Evolutionary conservation across 805 yeast species (phyloP).

Genomic region (Kodamaea sagamina): DNA sequence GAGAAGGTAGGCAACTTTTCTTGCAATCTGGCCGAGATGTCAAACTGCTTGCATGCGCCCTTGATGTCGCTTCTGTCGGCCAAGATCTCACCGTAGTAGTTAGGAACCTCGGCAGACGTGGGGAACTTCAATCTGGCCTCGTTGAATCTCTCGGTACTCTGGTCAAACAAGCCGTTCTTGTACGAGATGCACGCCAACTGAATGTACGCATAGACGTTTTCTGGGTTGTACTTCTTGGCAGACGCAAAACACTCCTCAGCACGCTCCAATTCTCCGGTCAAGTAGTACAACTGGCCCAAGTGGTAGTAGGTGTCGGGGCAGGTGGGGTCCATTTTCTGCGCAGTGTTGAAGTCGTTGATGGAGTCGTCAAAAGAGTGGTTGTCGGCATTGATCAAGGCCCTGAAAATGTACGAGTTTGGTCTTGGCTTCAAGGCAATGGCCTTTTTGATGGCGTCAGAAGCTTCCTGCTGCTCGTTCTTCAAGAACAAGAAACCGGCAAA

Average conservation of each 20-base stretch:
- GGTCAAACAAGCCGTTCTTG: slow-evolving; percentile 64
- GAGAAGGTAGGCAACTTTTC: slow-evolving; percentile 64
- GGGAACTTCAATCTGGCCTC: slow-evolving; percentile 77
- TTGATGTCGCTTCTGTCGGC: slow-evolving; percentile 74
- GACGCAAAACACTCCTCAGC: slow-evolving; percentile 77
- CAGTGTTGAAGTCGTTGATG: slow-evolving; percentile 64
- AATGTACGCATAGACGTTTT: slow-evolving; percentile 81
- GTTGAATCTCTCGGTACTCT: slow-evolving; percentile 65
- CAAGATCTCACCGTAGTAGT: slow-evolving; percentile 92
- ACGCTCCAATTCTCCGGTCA: slow-evolving; percentile 68
- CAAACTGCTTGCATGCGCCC: slow-evolving; percentile 81
- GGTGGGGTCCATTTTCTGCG: slow-evolving; percentile 65
- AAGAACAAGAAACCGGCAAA: slow-evolving; percentile 81
- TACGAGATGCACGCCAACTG: slow-evolving; percentile 92
- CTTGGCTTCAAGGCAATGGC: slow-evolving; percentile 72
- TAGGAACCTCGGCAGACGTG: slow-evolving; percentile 87
- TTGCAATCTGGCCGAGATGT: slow-evolving; percentile 82
- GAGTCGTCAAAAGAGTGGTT: slow-evolving; percentile 64
- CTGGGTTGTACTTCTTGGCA: slow-evolving; percentile 71
- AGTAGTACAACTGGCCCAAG: slow-evolving; percentile 87
- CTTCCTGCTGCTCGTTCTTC: slow-evolving; percentile 67
- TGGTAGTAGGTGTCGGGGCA: slow-evolving; percentile 89
- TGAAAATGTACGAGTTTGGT: slow-evolving; percentile 77
- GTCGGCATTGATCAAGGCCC: slow-evolving; percentile 84
- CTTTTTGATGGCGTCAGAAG: slow-evolving; percentile 62